Percentiles rank a stretch among this genome's conserved stretches.
Evolutionary conservation across 2,329 filamentous ascomycete species (phyloP).

Genomic region (Cadophora malorum): DNA sequence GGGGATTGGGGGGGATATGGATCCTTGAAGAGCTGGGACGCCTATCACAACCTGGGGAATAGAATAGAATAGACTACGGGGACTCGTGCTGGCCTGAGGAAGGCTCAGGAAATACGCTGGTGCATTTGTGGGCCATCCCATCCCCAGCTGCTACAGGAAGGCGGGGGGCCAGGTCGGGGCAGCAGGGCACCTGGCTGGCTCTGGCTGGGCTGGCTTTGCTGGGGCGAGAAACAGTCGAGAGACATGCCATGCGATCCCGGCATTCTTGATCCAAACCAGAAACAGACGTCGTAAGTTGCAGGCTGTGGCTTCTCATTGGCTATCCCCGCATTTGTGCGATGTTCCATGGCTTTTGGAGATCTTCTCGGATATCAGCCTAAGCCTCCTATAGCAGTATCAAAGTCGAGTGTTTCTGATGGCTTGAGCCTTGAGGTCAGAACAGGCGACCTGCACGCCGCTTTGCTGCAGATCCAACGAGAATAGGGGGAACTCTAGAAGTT

Average conservation of each 20-base stretch:
- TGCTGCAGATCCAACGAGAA: constrained; percentile 14
- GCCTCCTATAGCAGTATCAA: background rate
- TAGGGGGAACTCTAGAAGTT: background rate
- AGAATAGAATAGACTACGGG: background rate
- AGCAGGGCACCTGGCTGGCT: background rate
- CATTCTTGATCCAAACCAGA: background rate
- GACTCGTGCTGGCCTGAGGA: background rate
- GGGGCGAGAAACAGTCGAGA: constrained; percentile 2
- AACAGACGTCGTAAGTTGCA: background rate
- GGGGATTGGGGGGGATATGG: background rate
- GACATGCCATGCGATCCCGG: constrained; percentile 3
- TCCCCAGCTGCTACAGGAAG: background rate
- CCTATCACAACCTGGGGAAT: constrained; percentile 14
- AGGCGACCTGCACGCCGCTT: constrained; percentile 6
- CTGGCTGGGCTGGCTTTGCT: background rate
- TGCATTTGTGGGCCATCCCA: background rate
- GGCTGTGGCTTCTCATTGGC: background rate
- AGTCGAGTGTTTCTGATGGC: background rate
- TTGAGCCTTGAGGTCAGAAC: background rate
- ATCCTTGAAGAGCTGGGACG: constrained; percentile 6
- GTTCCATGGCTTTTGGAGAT: background rate
- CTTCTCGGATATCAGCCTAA: background rate
- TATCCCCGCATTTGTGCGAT: constrained; percentile 10
- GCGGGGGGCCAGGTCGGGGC: background rate
- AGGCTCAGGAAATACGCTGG: background rate